A percentile compares a stretch with the other conserved stretches of the same genome.
phyloP scores from a whole-genome alignment of 495 filamentous ascomycete species.

The Neurospora tetraspora region DNA sequence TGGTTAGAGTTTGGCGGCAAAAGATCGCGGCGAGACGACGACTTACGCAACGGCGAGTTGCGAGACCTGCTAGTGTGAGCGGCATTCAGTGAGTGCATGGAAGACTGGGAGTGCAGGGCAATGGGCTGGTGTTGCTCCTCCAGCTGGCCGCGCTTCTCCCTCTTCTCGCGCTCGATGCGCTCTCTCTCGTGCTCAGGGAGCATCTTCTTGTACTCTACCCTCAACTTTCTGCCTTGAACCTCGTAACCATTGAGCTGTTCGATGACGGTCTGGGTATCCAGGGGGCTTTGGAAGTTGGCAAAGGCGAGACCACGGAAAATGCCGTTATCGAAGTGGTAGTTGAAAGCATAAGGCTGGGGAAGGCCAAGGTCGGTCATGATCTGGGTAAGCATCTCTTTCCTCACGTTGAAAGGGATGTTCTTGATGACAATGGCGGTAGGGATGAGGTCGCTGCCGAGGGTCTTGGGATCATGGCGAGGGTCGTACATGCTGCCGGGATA shows the following conservation, averaged over 20 bases:
- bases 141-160: conserved; percentile 89
- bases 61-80: conserved; percentile 21
- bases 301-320: conserved; percentile 95
- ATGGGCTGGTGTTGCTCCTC: conserved; percentile 82
- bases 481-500: conserved; percentile 23
- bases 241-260: conserved; percentile 89
- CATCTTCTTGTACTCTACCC: conserved; percentile 99
- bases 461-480: conserved; percentile 23
- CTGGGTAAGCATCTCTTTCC: conserved; percentile 87
- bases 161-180: conserved; percentile 93
- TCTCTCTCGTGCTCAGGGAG: conserved; percentile 87
- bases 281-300: conserved; percentile 92
- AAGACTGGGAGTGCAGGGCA: conserved; percentile 67
- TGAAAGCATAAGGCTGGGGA: conserved; percentile 94
- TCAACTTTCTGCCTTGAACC: conserved; percentile 82
- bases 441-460: conserved; percentile 60
- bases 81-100: conserved; percentile 70
- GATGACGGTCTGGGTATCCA: conserved; percentile 88
- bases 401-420: conserved; percentile 97
- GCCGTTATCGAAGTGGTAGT: conserved; percentile 98
- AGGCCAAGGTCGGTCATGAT: conserved; percentile 88
- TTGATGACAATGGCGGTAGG: conserved; percentile 99
- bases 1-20: conserved; percentile 22
- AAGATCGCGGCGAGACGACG: conserved; percentile 2
- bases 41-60: conserved; percentile 31